These are phyloP conservation scores for Apiospora aurea DNA, from an alignment of 2,329 filamentous ascomycete species.

Conservation along the genomic window DNA sequence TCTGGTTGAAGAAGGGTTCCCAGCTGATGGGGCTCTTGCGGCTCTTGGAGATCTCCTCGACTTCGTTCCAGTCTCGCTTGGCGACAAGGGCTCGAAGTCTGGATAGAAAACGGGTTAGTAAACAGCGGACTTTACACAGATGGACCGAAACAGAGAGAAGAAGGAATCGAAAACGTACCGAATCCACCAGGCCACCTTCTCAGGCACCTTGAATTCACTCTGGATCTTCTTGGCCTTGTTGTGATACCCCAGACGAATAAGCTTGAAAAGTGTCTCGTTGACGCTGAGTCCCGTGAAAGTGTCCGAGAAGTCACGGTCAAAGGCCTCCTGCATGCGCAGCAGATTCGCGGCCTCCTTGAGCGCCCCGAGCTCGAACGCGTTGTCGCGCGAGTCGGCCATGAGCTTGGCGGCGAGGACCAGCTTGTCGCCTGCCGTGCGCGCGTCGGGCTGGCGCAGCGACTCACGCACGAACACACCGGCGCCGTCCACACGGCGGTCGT, in stretches of 20 bases:
- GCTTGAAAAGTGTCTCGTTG: conserved; percentile 90
- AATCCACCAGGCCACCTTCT: conserved; percentile 90
- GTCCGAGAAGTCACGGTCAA: conserved; percentile 83
- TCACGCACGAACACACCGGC: conserved; percentile 88
- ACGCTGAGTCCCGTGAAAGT: conserved; percentile 83
- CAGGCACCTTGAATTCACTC: conserved; percentile 89
- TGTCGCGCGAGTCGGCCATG: conserved; percentile 83
- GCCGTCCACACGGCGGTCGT: conserved; percentile 88
- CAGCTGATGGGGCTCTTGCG: conserved; percentile 94
- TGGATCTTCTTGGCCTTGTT: conserved; percentile 89
- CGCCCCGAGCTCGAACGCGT: conserved; percentile 73
- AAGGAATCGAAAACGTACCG: conserved; percentile 51
- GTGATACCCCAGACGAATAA: conserved; percentile 81
- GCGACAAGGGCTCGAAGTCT: conserved; percentile 87
- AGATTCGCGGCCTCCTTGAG: conserved; percentile 83
- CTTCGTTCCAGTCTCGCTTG: conserved; percentile 88
- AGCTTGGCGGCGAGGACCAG: conserved; percentile 85
- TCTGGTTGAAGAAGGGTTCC: conserved; percentile 96
- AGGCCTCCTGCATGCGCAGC: conserved; percentile 82
- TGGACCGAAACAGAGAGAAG: no score
- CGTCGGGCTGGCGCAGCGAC: conserved; percentile 75
- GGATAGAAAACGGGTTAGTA: conserved; percentile 36
- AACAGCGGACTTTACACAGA: no score
- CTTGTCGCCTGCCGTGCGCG: conserved; percentile 80
- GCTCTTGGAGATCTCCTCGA: conserved; percentile 82